Percentiles rank a stretch among this genome's conserved stretches.
These are phyloP conservation scores for Bretschneidera sinensis DNA, from an alignment of 345 rosid species.

Conservation along the genomic window DNA sequence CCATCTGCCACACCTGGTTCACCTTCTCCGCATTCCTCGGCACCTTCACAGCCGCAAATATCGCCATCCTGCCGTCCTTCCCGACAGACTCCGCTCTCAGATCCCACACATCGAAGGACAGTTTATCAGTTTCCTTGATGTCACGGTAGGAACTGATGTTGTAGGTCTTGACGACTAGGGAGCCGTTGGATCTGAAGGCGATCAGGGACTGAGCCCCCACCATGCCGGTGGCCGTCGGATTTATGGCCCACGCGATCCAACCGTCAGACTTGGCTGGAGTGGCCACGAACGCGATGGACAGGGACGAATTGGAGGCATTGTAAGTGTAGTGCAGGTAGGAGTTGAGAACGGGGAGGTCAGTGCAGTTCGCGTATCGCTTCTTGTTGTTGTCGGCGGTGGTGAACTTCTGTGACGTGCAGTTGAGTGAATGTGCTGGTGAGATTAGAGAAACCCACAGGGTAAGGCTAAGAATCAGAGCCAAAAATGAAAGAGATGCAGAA, in stretches of 20 bases:
- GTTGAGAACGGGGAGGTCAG: slow-evolving; percentile 42
- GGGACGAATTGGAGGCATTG: slow-evolving; percentile 64
- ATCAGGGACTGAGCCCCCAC: slow-evolving; percentile 61
- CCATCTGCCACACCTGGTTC: slow-evolving; percentile 90
- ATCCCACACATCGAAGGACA: slow-evolving; percentile 58
- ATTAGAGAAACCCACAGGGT: slow-evolving; percentile 24
- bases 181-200: slow-evolving; percentile 39
- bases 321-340: slow-evolving; percentile 69
- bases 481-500: background rate
- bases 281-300: slow-evolving; percentile 65
- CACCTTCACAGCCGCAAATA: slow-evolving; percentile 55
- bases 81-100: slow-evolving; percentile 30
- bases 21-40: slow-evolving; percentile 37
- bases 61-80: slow-evolving; percentile 25
- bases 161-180: slow-evolving; percentile 39
- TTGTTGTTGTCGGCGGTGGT: slow-evolving; percentile 15
- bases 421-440: slow-evolving; percentile 47
- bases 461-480: slow-evolving; percentile 10
- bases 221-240: slow-evolving; percentile 55
- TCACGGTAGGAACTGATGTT: slow-evolving; percentile 32
- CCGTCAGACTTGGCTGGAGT: slow-evolving; percentile 41
- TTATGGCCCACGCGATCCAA: slow-evolving; percentile 84
- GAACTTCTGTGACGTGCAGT: slow-evolving; percentile 21
- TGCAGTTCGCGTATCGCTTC: slow-evolving; percentile 36
- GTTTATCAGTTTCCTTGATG: slow-evolving; percentile 21